Evolutionary conservation across 176 grass and related monocot species (phyloP).

Genomic region (Rhynchospora pubera): DNA sequence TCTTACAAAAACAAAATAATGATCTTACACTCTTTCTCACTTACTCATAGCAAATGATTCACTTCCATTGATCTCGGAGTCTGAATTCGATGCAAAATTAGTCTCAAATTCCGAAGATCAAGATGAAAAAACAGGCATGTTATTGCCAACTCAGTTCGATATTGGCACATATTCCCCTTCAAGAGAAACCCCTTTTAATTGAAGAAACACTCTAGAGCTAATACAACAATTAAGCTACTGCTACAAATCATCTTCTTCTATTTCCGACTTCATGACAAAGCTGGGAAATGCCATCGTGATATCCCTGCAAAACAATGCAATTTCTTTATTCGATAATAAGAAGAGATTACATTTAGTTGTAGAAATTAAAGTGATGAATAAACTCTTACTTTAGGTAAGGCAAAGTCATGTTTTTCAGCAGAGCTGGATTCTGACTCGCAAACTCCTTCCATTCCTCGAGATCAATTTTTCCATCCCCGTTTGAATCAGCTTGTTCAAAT

Average conservation of each 20-base stretch:
- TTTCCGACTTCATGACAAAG: slow-evolving; percentile 50
- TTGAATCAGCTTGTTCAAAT: slow-evolving; percentile 57
- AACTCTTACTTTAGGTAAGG: slow-evolving; percentile 62
- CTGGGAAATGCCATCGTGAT: slow-evolving; percentile 65
- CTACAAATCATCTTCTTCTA: slow-evolving; percentile 51
- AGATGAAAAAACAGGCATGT: background rate
- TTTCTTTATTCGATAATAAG: background rate
- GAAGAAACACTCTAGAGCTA: background rate
- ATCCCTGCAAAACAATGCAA: slow-evolving; percentile 31
- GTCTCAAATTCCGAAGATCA: background rate
- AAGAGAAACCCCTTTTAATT: background rate
- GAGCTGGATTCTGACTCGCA: slow-evolving; percentile 34
- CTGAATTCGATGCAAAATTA: background rate
- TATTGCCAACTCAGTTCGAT: background rate
- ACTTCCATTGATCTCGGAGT: background rate
- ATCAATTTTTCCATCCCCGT: slow-evolving; percentile 65
- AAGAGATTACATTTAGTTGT: background rate
- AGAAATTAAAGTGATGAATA: slow-evolving; percentile 5
- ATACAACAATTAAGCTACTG: background rate
- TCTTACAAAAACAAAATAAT: background rate
- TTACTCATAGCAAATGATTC: background rate
- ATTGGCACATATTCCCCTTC: no score
- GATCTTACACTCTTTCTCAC: background rate
- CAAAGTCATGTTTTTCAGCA: slow-evolving; percentile 75
- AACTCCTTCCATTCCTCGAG: slow-evolving; percentile 55